Evolutionary conservation across 163 green algal species (phyloP).

Genomic region (Smithsoniella earleae): DNA sequence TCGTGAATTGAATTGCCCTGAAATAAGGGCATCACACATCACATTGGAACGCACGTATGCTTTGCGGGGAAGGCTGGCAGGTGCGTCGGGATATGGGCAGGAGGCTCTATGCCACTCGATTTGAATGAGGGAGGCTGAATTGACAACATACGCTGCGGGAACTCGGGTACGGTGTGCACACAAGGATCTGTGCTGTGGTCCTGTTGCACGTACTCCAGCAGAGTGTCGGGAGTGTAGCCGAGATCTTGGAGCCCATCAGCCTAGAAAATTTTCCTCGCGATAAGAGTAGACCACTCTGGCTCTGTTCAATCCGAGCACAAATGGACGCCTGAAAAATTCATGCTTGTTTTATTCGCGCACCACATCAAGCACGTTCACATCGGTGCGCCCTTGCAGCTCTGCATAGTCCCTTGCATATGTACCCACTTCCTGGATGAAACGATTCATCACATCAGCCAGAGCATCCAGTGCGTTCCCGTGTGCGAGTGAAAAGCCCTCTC

Average conservation of each 20-base stretch:
- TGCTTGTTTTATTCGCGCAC: neutral
- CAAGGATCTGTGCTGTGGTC: neutral
- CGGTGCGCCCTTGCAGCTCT: conserved; percentile 20
- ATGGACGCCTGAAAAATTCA: neutral
- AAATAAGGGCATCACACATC: neutral
- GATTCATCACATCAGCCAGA: neutral
- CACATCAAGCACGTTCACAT: conserved; percentile 29
- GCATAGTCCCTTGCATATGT: neutral
- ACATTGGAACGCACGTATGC: neutral
- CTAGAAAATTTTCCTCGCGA: neutral
- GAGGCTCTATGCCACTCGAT: neutral
- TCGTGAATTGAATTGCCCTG: neutral
- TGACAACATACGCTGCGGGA: neutral
- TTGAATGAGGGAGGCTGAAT: conserved; percentile 19
- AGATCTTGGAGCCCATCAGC: neutral
- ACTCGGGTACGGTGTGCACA: neutral
- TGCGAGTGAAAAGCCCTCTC: neutral
- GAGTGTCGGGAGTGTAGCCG: neutral
- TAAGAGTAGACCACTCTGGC: neutral
- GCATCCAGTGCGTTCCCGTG: conserved; percentile 26
- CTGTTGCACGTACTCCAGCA: neutral
- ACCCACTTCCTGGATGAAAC: conserved; percentile 5
- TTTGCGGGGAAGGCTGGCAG: conserved; percentile 12
- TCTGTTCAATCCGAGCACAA: neutral
- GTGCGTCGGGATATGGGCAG: conserved; percentile 8